Base-by-base conservation (phyloP, 371 early-diverging fungal species). In the Haplosporangium sp. region DNA sequence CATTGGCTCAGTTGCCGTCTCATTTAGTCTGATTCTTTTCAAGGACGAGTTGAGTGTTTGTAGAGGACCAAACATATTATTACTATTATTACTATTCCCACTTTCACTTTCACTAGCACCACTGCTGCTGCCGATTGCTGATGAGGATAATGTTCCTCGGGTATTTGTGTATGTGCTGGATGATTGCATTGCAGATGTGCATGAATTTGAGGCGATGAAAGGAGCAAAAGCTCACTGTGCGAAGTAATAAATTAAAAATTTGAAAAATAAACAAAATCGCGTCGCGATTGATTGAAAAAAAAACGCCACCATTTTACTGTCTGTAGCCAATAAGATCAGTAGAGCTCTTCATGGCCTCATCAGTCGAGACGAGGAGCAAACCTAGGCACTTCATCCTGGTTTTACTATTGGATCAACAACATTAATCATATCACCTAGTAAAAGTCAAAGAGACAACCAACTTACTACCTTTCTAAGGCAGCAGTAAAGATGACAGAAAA, bases 11-110 rank as follows among this genome's bases (percentile, higher is more conserved):
- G 48, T 38, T 3, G 17, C 44, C 2, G 34, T 27, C 50, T 78
- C 79, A 19, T 70, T 38, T 11, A 78, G 74, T 55, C 79, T 62
- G 47, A 78, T 78, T 65, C 79, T 70, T 20, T 74, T 78, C 61
- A 78, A 63, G 19, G 74, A 74, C 20, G 74, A 67, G 61, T 78
- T 78, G 57, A 78, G 70, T 5, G 74, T 67, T n/a, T 71, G 71
- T 27, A 78, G 34, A 0, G 73, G 74, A 4, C 69, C 65, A 9
- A 57, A n/a, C 8, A 69, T 53, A 13, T 35, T 42, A 35, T 35
- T n/a, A 34, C 52, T 57, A 62, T 27, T 27, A 27, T 27, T 27
- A 27, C 27, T 27, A 27, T 27, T 27, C 27, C 27, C 27, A 27
- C 27, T 27, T 27, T 27, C 27, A 27, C 27, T 27, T 27, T 27